phyloP scores from a whole-genome alignment of 2,329 filamentous ascomycete species.

The Neopestalotiopsis sp. region DNA sequence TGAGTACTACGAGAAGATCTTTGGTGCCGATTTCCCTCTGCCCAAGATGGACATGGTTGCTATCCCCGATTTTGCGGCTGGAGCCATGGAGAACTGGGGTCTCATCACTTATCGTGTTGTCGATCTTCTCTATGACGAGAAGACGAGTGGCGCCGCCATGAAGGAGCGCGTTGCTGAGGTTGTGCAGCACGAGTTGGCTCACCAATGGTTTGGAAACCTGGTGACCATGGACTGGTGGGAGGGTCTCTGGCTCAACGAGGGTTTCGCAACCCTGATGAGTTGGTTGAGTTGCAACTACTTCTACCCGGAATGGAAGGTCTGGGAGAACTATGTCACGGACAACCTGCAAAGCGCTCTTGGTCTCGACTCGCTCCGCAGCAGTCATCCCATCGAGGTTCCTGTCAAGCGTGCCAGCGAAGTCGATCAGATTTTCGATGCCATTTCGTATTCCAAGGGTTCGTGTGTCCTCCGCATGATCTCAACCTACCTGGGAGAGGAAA shows the following conservation, averaged over 20 bases:
- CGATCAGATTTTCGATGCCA: slow-evolving; percentile 97
- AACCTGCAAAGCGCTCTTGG: slow-evolving; percentile 87
- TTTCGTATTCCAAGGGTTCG: slow-evolving; percentile 96
- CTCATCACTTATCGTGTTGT: slow-evolving; percentile 94
- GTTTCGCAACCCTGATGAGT: slow-evolving; percentile 91
- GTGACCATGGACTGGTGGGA: slow-evolving; percentile 99
- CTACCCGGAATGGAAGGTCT: slow-evolving; percentile 98
- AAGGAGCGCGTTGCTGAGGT: slow-evolving; percentile 95
- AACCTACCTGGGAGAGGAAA: slow-evolving; percentile 89
- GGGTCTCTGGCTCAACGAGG: slow-evolving; percentile 94
- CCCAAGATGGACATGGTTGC: slow-evolving; percentile 98
- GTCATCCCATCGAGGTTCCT: slow-evolving; percentile 94
- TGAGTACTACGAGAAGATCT: slow-evolving; percentile 94
- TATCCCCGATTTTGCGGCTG: slow-evolving; percentile 93
- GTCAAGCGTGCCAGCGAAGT: slow-evolving; percentile 96
- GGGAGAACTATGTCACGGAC: slow-evolving; percentile 93
- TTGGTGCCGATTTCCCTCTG: slow-evolving; percentile 83
- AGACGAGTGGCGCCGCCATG: slow-evolving; percentile 83
- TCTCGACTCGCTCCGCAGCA: slow-evolving; percentile 90
- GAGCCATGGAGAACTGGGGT: slow-evolving; percentile 99
- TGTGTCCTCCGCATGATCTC: slow-evolving; percentile 97
- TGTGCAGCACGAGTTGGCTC: slow-evolving; percentile 94
- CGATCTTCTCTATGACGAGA: slow-evolving; percentile 88
- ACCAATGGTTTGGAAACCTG: slow-evolving; percentile 98
- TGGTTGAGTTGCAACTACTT: slow-evolving; percentile 84